Evolutionary conservation across 1,284 basidiomycete species (phyloP).

Genomic region (Caloboletus firmus): DNA sequence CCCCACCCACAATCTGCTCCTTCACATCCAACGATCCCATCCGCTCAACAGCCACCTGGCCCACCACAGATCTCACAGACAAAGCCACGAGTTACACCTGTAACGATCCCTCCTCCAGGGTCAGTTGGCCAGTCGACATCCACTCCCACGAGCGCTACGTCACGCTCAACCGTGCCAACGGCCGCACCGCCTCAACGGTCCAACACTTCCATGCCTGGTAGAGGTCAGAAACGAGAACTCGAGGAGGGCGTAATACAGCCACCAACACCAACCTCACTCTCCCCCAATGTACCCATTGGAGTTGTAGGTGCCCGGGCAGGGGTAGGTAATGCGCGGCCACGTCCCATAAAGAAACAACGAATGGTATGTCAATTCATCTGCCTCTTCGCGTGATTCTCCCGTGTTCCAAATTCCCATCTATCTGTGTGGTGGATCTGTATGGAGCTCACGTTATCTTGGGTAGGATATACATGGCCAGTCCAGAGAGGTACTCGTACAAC

Average conservation of each 20-base stretch:
- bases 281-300: constrained; percentile 32
- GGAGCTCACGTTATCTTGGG: constrained; percentile 16
- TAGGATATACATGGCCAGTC: constrained; percentile 43
- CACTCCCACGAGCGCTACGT: constrained; percentile 34
- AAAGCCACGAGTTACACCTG: constrained; percentile 40
- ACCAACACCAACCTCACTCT: constrained; percentile 24
- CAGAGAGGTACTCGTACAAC: constrained; percentile 44
- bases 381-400: background rate
- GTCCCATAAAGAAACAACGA: constrained; percentile 75
- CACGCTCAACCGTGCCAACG: constrained; percentile 32
- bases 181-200: constrained; percentile 28
- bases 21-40: constrained; percentile 31
- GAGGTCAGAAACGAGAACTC: constrained; percentile 55
- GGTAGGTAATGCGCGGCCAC: constrained; percentile 53
- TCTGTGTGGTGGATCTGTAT: constrained; percentile 10
- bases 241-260: constrained; percentile 33
- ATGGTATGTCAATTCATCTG: constrained; percentile 48
- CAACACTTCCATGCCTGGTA: constrained; percentile 20
- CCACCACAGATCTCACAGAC: constrained; percentile 36
- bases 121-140: constrained; percentile 23
- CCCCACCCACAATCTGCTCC: constrained; percentile 32
- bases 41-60: constrained; percentile 26
- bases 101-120: constrained; percentile 32
- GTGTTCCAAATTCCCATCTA: background rate
- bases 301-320: constrained; percentile 55